A percentile compares a stretch with the other conserved stretches of the same genome.
phyloP scores from a whole-genome alignment of 768 basidiomycete species.

The Kwoniella mangroviensis region DNA sequence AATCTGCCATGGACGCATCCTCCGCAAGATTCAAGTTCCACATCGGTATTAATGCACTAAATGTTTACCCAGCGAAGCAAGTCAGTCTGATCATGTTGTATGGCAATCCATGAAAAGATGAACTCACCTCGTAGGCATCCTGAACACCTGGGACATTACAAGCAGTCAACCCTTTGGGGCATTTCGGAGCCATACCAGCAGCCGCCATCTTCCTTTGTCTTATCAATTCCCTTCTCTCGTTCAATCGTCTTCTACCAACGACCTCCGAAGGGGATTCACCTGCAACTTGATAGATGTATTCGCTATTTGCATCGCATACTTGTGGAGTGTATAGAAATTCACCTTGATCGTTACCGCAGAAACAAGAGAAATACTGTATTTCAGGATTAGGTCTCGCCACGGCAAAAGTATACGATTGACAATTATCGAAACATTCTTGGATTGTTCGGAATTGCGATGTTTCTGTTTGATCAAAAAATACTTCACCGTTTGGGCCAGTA shows the following conservation, averaged over 20 bases:
- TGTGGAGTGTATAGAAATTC: background rate
- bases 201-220: background rate
- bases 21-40: slow-evolving; percentile 39
- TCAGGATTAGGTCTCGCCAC: background rate
- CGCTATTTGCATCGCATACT: background rate
- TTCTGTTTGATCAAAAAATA: background rate
- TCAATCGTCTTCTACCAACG: background rate
- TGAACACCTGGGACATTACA: slow-evolving; percentile 7
- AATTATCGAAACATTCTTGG: background rate
- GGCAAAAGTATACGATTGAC: background rate
- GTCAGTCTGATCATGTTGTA: background rate
- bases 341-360: background rate
- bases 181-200: background rate
- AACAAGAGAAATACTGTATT: background rate
- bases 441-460: background rate
- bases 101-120: background rate
- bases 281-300: background rate
- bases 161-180: background rate
- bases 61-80: too few relatives aligned
- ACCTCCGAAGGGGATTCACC: background rate
- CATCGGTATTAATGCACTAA: slow-evolving; percentile 32
- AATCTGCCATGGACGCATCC: slow-evolving; percentile 25
- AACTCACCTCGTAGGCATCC: slow-evolving; percentile 7
- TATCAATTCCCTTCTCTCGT: background rate
- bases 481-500: background rate